A percentile compares a stretch with the other conserved stretches of the same genome.
phyloP scores from a whole-genome alignment of 257 asterid species.

The Verbena officinalis region DNA sequence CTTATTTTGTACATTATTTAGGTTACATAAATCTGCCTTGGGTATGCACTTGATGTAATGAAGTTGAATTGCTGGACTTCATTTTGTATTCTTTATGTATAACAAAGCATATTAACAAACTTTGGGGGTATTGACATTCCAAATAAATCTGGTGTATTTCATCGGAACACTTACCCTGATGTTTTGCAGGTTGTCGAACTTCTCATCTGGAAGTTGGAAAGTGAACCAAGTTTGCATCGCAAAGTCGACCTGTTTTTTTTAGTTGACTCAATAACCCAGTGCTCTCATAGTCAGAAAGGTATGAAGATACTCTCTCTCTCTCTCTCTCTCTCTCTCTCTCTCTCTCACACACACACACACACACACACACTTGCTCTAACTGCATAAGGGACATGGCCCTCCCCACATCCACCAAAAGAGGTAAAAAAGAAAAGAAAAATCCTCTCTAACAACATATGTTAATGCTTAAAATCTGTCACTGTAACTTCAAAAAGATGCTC shows the following conservation, averaged over 20 bases:
- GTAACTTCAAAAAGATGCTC: not conserved
- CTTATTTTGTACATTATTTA: constrained; percentile 9
- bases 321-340: constrained; percentile 3
- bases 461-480: constrained; percentile 15
- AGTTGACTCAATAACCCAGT: constrained; percentile 95
- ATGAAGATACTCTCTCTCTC: constrained; percentile 2
- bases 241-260: constrained; percentile 90
- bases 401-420: no score
- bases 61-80: constrained; percentile 16
- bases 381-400: not conserved
- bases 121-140: constrained; percentile 10
- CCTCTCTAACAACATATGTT: not conserved
- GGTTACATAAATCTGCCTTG: not conserved
- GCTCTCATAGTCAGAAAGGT: constrained; percentile 98
- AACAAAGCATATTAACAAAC: not conserved
- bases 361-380: not conserved
- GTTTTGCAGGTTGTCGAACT: constrained; percentile 85
- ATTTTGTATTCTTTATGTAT: constrained; percentile 13
- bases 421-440: not conserved
- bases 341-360: not conserved
- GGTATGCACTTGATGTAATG: constrained; percentile 3
- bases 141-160: constrained; percentile 16
- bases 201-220: constrained; percentile 82
- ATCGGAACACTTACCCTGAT: constrained; percentile 27
- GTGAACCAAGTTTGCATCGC: constrained; percentile 74